Evolutionary conservation across 2,329 filamentous ascomycete genomes (phyloP).

Genomic region (Clarireedia sp.): DNA sequence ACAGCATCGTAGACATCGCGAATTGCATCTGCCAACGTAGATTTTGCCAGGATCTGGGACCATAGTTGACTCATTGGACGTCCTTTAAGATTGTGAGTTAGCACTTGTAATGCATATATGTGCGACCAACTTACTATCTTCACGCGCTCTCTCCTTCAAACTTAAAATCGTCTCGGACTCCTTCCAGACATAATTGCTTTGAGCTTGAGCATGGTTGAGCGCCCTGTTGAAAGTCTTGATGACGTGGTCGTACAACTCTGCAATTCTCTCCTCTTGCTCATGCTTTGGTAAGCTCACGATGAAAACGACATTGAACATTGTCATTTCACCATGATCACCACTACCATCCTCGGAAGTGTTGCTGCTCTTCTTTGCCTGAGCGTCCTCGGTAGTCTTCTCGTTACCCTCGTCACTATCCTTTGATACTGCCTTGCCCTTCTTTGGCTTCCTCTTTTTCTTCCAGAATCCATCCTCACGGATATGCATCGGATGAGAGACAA

Average conservation of each 20-base stretch:
- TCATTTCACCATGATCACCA: constrained; percentile 47
- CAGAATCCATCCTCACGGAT: constrained; percentile 71
- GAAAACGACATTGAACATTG: constrained; percentile 97
- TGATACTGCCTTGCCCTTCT: constrained; percentile 26
- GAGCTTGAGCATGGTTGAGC: constrained; percentile 85
- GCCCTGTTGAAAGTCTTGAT: constrained; percentile 89
- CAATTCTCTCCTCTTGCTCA: constrained; percentile 64
- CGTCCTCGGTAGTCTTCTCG: constrained; percentile 6
- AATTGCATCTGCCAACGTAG: constrained; percentile 74
- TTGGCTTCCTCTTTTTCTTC: constrained; percentile 48
- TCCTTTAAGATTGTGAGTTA: constrained; percentile 24
- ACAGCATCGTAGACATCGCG: constrained; percentile 75
- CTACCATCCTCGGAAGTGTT: constrained; percentile 20
- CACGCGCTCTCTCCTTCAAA: constrained; percentile 74
- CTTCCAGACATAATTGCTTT: constrained; percentile 83
- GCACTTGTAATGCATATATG: not conserved
- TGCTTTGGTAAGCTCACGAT: constrained; percentile 73
- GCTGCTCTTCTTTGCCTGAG: constrained; percentile 22
- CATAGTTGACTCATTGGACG: constrained; percentile 53
- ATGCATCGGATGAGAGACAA: constrained; percentile 77
- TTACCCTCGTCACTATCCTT: constrained; percentile 13
- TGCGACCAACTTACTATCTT: constrained; percentile 40
- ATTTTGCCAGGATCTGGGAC: constrained; percentile 62
- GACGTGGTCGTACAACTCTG: constrained; percentile 81
- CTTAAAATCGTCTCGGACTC: constrained; percentile 77